Conservation (phyloP, 805 yeast genomes). For the Brettanomyces custersianus region DNA sequence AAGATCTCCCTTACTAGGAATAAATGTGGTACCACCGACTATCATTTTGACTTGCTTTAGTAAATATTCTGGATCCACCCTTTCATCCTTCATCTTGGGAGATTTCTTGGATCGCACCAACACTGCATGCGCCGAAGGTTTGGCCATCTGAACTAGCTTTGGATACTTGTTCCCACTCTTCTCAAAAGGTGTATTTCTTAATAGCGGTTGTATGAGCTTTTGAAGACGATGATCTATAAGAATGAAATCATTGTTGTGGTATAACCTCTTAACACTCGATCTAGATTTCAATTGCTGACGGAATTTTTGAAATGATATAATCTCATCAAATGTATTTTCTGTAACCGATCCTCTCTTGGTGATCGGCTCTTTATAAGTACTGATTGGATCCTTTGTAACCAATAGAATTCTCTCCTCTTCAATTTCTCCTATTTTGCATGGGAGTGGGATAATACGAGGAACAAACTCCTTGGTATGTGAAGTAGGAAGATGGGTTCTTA, state of each 20-base stretch:
- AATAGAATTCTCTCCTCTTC: conserved; percentile 45
- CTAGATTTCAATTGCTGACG: conserved; percentile 36
- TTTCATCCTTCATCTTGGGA: conserved; percentile 42
- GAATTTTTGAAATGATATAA: conserved; percentile 50
- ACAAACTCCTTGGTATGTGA: conserved; percentile 38
- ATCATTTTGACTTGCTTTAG: conserved; percentile 57
- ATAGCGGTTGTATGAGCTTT: conserved; percentile 45
- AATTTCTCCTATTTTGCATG: conserved; percentile 39
- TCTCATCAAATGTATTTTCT: conserved; percentile 51
- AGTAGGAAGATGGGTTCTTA: conserved; percentile 40
- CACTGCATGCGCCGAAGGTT: conserved; percentile 26
- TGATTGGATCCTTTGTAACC: conserved; percentile 68
- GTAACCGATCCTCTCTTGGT: conserved; percentile 43
- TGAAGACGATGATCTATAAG: conserved; percentile 64
- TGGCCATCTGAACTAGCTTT: conserved; percentile 54
- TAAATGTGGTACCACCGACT: conserved; percentile 50
- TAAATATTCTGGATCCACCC: conserved; percentile 59
- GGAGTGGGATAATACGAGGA: conserved; percentile 53
- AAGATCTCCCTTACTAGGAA: conserved; percentile 53
- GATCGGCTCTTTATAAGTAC: conserved; percentile 42
- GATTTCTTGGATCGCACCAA: conserved; percentile 24
- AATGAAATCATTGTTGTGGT: conserved; percentile 55
- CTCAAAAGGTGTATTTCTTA: conserved; percentile 52
- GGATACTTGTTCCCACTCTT: conserved; percentile 61
- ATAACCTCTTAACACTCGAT: conserved; percentile 38